Percentiles rank a stretch among this genome's conserved stretches.
Conservation (phyloP, 805 yeast species). For the Nakazawaea populi region DNA sequence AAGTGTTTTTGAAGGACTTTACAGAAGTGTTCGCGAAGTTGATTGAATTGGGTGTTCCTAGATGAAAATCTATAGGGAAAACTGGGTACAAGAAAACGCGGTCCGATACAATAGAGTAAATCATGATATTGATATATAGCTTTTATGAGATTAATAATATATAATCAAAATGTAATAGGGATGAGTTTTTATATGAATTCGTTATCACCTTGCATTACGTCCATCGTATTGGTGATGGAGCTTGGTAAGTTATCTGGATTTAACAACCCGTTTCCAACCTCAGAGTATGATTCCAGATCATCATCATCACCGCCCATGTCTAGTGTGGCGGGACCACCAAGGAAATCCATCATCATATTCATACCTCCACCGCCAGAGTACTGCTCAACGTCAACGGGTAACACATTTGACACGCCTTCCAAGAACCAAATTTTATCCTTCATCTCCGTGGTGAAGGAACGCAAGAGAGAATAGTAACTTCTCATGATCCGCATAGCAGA, state of each 20-base stretch:
- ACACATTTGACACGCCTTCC: slow-evolving; percentile 83
- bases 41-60: slow-evolving; percentile 36
- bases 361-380: slow-evolving; percentile 88
- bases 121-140: too few relatives aligned
- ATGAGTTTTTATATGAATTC: slow-evolving; percentile 25
- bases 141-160: neutral
- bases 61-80: slow-evolving; percentile 10
- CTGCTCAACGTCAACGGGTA: slow-evolving; percentile 89
- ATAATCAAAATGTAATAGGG: slow-evolving; percentile 23
- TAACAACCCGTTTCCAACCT: slow-evolving; percentile 30
- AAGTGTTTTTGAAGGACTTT: slow-evolving; percentile 57
- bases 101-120: too few relatives aligned
- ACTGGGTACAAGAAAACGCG: too few relatives aligned
- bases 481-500: slow-evolving; percentile 90
- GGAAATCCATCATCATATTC: slow-evolving; percentile 87
- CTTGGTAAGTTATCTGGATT: slow-evolving; percentile 56
- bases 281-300: slow-evolving; percentile 38
- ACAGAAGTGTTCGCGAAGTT: slow-evolving; percentile 62
- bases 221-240: slow-evolving; percentile 44
- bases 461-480: slow-evolving; percentile 73
- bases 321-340: slow-evolving; percentile 55
- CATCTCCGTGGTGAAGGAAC: slow-evolving; percentile 81
- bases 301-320: slow-evolving; percentile 28
- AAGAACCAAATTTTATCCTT: slow-evolving; percentile 90
- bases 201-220: slow-evolving; percentile 43